Evolutionary conservation across 768 basidiomycete genomes (phyloP), one percentile per base, ranked within the genome.

Genomic region (Tulasnella sp.): DNA sequence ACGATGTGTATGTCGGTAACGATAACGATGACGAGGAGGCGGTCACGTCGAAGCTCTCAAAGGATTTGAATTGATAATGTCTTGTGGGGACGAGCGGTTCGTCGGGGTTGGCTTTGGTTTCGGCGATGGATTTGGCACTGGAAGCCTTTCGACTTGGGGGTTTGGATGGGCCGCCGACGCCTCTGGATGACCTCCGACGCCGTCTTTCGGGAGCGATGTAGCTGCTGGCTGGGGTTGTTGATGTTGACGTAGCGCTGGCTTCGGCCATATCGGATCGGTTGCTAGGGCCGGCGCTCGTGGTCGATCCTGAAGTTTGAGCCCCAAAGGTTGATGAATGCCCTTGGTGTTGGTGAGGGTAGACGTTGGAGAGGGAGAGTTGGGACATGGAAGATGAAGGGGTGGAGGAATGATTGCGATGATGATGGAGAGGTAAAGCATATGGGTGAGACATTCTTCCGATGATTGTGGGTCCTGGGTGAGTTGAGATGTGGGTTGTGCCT

Each of bases 51-150:
- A 74, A 49, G 73, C 54, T 74, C 31, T 74, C 49, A 34, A 54
- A 74, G 58, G 73, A 42, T 49, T 74, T 74, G 73, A 74, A 74
- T 37, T 74, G 73, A 58, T 74, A 74, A 22, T 54, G 73, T 36
- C 73, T 74, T 36, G 73, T 49, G 73, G 73, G 73, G 45, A 58
- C 39, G 49, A 52, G 36, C 54, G 73, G 54, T 11, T 74, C 73
- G 14, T 49, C n/a, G 52, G 49, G 25, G 45, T 49, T 39, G 36
- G 73, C 73, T 40, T 74, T 49, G 25, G 73, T 37, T 31, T 58
- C 73, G n/a, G 54, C 58, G 73, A 67, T 29, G 25, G 73, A 74
- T 22, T 38, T 39, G 25, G 49, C n/a, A 19, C 38, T 52, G 54
- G 73, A 74, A 8, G 45, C 25, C 73, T 74, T 74, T 31, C 54